Percentiles rank a stretch among this genome's conserved stretches.
phyloP scores from a whole-genome alignment of 1,284 basidiomycete genomes.

The Spongiforma sp. region DNA sequence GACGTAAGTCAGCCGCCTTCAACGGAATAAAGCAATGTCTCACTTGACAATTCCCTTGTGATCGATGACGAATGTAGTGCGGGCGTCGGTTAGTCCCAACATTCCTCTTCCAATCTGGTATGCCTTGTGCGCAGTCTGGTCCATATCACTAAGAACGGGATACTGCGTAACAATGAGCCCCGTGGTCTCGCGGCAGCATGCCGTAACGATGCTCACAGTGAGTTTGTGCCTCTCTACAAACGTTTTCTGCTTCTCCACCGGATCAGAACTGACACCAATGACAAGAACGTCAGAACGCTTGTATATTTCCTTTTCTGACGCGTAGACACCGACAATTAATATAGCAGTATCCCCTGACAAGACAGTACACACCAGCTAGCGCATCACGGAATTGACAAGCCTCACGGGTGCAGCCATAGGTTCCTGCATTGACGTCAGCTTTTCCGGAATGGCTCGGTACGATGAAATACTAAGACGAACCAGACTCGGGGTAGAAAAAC shows the following conservation, averaged over 20 bases:
- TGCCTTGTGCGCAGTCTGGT: conserved; percentile 63
- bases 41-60: conserved; percentile 68
- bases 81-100: conserved; percentile 66
- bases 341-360: conserved; percentile 1
- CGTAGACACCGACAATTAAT: not conserved
- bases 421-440: conserved; percentile 48
- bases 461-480: conserved; percentile 29
- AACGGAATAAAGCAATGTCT: not conserved
- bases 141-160: conserved; percentile 73
- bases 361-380: conserved; percentile 54
- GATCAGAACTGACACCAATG: conserved; percentile 73
- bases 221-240: conserved; percentile 78
- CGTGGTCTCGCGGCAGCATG: not conserved
- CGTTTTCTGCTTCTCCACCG: conserved; percentile 70
- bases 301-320: conserved; percentile 68
- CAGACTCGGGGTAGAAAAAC: conserved; percentile 79
- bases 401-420: conserved; percentile 78
- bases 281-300: conserved; percentile 66
- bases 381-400: conserved; percentile 83
- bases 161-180: conserved; percentile 48
- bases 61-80: conserved; percentile 80
- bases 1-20: not conserved
- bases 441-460: too few relatives aligned
- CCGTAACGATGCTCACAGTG: conserved; percentile 51
- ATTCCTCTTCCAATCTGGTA: conserved; percentile 70